Evolutionary conservation across 23 red algal genomes (phyloP).

Genomic region (Gracilaria domingensis): DNA sequence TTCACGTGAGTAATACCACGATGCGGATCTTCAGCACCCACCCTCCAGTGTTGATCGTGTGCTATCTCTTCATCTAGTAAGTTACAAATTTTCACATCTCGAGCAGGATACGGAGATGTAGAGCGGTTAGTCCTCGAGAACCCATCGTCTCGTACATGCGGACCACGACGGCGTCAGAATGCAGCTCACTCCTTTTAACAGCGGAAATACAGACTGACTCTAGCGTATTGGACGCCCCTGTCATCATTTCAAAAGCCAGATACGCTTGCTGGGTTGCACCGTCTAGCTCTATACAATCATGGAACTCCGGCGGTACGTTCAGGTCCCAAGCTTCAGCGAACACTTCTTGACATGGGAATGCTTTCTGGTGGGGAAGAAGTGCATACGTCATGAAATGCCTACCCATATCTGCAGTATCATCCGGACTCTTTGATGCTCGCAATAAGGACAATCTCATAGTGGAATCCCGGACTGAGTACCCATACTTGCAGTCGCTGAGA

Average conservation of each 20-base stretch:
- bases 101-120: conserved; percentile 18
- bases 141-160: conserved; percentile 72
- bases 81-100: conserved; percentile 46
- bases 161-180: conserved; percentile 38
- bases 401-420: conserved; percentile 77
- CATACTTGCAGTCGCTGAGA: conserved; percentile 87
- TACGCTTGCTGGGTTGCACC: not conserved
- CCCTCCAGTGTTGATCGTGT: not conserved
- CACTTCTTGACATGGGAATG: conserved; percentile 77
- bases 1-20: not conserved
- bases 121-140: not conserved
- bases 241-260: conserved; percentile 37
- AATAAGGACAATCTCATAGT: conserved; percentile 76
- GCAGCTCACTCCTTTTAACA: conserved; percentile 37
- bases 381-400: conserved; percentile 65
- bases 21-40: not conserved
- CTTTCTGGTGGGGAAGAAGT: conserved; percentile 52
- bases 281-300: not conserved
- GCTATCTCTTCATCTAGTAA: conserved; percentile 30
- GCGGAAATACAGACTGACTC: conserved; percentile 40
- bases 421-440: conserved; percentile 75
- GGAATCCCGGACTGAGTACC: conserved; percentile 70
- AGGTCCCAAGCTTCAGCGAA: conserved; percentile 56
- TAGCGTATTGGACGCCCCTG: not conserved
- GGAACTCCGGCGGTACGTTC: conserved; percentile 47